Percentiles rank a stretch among this genome's conserved stretches.
phyloP scores from a whole-genome alignment of 31 red algal species.

The Asparagopsis taxiformis region DNA sequence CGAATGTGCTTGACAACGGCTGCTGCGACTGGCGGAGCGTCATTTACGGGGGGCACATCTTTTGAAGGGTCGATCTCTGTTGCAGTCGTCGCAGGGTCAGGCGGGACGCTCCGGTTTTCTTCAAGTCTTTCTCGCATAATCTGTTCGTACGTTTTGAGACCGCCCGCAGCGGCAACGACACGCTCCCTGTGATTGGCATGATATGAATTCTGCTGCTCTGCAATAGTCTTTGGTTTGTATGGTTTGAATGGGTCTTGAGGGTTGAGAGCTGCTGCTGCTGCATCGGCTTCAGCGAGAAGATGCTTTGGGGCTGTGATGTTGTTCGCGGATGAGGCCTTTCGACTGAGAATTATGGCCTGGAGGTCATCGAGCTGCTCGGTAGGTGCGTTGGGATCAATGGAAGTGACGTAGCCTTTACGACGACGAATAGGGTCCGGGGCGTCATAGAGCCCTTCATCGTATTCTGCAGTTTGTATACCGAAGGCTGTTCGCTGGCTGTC shows the following conservation, averaged over 20 bases:
- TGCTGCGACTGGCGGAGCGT: too few species aligned
- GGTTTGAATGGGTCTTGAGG: conserved; percentile 59
- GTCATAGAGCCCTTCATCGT: conserved; percentile 54
- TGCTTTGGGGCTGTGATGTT: conserved; percentile 51
- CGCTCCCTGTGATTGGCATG: conserved; percentile 30
- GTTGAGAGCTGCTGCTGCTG: conserved; percentile 39
- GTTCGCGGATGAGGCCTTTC: not conserved
- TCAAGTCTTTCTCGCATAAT: not conserved
- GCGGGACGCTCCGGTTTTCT: not conserved
- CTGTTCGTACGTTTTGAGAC: not conserved
- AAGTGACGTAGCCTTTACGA: conserved; percentile 48
- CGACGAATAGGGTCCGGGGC: conserved; percentile 7
- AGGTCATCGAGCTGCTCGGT: conserved; percentile 5
- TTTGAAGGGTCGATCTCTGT: not conserved
- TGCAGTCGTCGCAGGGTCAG: not conserved
- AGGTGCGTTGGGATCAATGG: conserved; percentile 26
- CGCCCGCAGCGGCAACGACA: not conserved
- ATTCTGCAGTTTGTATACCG: conserved; percentile 43
- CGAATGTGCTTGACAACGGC: not conserved
- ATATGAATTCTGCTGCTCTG: conserved; percentile 51
- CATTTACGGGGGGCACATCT: not conserved
- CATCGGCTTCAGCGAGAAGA: conserved; percentile 61
- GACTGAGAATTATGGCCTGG: not conserved
- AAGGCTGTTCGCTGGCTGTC: conserved; percentile 25
- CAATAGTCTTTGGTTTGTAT: conserved; percentile 50